A percentile compares a stretch with the other conserved stretches of the same genome.
These are phyloP conservation scores for Hura crepitans DNA, from an alignment of 441 rosid species.

Conservation along the genomic window DNA sequence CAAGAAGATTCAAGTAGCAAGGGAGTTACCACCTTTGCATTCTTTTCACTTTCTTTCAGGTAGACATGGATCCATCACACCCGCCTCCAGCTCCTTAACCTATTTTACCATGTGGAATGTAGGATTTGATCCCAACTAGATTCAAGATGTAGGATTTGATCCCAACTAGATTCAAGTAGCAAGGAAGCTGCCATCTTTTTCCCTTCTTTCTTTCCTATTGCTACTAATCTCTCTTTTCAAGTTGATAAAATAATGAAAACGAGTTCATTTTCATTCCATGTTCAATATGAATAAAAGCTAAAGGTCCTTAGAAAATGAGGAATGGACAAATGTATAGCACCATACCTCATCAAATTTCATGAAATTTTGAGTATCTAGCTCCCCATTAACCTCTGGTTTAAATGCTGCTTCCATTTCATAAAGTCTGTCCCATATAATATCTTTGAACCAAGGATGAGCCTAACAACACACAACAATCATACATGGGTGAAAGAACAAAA, in stretches of 20 bases:
- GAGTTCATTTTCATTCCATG: neutral
- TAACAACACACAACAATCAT: too few species aligned
- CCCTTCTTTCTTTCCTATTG: neutral
- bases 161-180: too few species aligned
- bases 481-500: slow-evolving; percentile 32
- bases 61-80: too few species aligned
- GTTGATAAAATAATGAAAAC: slow-evolving; percentile 1
- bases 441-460: slow-evolving; percentile 81
- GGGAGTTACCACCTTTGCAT: neutral
- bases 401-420: slow-evolving; percentile 89
- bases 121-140: too few species aligned
- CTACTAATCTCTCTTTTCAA: neutral
- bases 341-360: slow-evolving; percentile 93
- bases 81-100: too few species aligned
- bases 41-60: too few species aligned
- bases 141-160: too few species aligned
- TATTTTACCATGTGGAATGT: too few species aligned
- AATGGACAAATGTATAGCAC: neutral
- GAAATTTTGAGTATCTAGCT: slow-evolving; percentile 87
- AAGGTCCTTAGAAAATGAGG: neutral
- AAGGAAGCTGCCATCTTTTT: too few species aligned
- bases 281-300: neutral
- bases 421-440: slow-evolving; percentile 71
- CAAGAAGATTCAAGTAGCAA: slow-evolving; percentile 7
- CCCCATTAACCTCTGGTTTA: slow-evolving; percentile 89